Base-by-base conservation (phyloP, 2,329 filamentous ascomycete species). In the Herpomyces periplanetae region DNA sequence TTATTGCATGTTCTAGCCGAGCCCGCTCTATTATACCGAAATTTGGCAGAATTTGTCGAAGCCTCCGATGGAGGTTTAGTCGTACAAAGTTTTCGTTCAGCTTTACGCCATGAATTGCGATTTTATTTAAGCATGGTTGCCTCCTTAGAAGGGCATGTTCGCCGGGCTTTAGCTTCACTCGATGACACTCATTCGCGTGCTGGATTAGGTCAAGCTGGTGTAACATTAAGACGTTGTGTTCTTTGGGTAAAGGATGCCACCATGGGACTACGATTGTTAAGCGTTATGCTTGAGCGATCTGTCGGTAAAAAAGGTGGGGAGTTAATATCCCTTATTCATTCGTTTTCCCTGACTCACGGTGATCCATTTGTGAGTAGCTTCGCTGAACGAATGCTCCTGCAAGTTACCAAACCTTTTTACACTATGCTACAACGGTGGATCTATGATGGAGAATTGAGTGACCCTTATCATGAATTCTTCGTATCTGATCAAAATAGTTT, bases 171-270 rank as follows among this genome's bases (percentile, higher is more conserved):
- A 18, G 49, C 60, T 3, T 54, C 61, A 4, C 42, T 80, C n/a
- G 56, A 33, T 9, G 23, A 66, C 26, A 43, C 45, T 2, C 51
- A 52, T 3, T 54, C 63, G 2, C 49, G 59, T 17, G 51, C 53
- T 17, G 61, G 62, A 2, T 56, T 84, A 20, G 62, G 68, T 4
- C 80, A 73, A 30, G 61, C 66, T 1, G 71, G 73, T 2, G 75
- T 96, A 7, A 96, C 80, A 0, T 43, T 96, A 19, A 91, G 91
- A 37, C 51, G 80, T 34, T 91, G 75, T 30, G 64, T 96, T 2
- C 64, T 96, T 10, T 96, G 84, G 84, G 91, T 73, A 5, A 56
- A 75, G 28, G 84, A 96, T 37, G 69, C 80, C 4, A 96, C 80
- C 1, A 84, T 91, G 61, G 80, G 73, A 1, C 40, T 96, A 28